These are phyloP conservation scores for Colletotrichum sp. DNA, from an alignment of 2,329 filamentous ascomycete species.

Conservation along the genomic window DNA sequence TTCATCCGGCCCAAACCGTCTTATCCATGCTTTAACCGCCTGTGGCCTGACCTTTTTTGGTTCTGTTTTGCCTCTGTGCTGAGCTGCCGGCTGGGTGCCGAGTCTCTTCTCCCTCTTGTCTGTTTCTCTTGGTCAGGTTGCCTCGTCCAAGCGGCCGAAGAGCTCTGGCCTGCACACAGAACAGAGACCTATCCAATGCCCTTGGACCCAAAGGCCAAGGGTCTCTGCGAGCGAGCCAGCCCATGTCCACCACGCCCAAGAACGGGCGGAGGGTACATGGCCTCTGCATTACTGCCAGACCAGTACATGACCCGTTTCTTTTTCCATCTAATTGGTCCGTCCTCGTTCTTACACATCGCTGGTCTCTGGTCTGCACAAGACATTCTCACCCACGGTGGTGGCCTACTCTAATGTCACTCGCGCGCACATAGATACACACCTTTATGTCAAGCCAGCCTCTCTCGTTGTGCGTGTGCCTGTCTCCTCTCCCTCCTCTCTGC, in stretches of 20 bases:
- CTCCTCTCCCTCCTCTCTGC: neutral
- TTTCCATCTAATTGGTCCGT: constrained; percentile 4
- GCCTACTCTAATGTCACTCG: neutral
- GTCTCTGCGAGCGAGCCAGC: constrained; percentile 12
- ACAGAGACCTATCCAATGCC: constrained; percentile 13
- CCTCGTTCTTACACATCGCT: neutral
- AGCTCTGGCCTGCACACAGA: constrained; percentile 1
- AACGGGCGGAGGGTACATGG: constrained; percentile 37
- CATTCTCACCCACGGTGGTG: neutral
- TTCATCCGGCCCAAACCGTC: constrained; percentile 16
- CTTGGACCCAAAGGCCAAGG: constrained; percentile 8
- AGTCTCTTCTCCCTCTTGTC: neutral
- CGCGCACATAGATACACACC: constrained; percentile 12
- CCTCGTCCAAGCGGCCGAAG: constrained; percentile 14
- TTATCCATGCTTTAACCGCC: neutral
- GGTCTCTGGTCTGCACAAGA: neutral
- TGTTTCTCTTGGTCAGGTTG: neutral
- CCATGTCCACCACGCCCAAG: constrained; percentile 29
- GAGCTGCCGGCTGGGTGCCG: neutral
- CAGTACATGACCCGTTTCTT: constrained; percentile 12
- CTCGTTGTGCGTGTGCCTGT: neutral
- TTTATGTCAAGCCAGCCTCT: constrained; percentile 4
- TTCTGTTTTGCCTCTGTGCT: constrained; percentile 4
- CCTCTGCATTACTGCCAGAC: constrained; percentile 19
- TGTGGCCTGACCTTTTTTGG: neutral